Evolutionary conservation across 1,139 yeast genomes (phyloP).

Genomic region (Zygosaccharomyces pseudobailii): DNA sequence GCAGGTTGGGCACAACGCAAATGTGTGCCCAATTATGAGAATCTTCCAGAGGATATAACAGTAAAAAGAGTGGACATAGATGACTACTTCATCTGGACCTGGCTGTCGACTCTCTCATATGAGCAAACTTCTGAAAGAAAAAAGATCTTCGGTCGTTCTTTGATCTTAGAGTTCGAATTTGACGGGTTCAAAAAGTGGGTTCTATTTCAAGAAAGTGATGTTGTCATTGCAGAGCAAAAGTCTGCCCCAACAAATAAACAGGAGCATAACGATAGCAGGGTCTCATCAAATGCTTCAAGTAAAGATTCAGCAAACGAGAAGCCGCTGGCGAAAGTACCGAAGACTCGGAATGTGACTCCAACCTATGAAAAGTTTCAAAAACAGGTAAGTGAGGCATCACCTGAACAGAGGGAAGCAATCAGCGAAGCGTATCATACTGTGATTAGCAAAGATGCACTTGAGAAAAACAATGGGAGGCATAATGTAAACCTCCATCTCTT

Average conservation of each 20-base stretch:
- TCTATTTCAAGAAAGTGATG: conserved; percentile 64
- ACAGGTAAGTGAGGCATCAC: conserved; percentile 11
- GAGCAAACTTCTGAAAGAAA: conserved; percentile 68
- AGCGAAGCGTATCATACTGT: conserved; percentile 23
- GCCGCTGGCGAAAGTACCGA: conserved; percentile 5
- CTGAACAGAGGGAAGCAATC: conserved; percentile 4
- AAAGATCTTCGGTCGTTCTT: conserved; percentile 70
- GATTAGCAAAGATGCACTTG: conserved; percentile 20
- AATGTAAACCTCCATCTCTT: conserved; percentile 20
- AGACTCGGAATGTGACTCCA: conserved; percentile 18
- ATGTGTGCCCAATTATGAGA: conserved; percentile 14
- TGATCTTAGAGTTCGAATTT: conserved; percentile 64
- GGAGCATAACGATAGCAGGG: conserved; percentile 1
- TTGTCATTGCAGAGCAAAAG: conserved; percentile 39
- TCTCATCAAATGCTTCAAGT: background rate
- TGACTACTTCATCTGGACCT: conserved; percentile 87
- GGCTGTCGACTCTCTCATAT: conserved; percentile 73
- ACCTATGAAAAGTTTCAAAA: conserved; percentile 26
- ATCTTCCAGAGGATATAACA: conserved; percentile 33
- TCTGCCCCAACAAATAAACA: conserved; percentile 15
- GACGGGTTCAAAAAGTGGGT: conserved; percentile 84
- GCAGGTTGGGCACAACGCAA: conserved; percentile 38
- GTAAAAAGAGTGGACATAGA: conserved; percentile 68
- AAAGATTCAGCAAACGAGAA: background rate
- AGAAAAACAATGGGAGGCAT: conserved; percentile 15